phyloP scores from a whole-genome alignment of 2,329 filamentous ascomycete species.

The Zymoseptoria ardabiliae region DNA sequence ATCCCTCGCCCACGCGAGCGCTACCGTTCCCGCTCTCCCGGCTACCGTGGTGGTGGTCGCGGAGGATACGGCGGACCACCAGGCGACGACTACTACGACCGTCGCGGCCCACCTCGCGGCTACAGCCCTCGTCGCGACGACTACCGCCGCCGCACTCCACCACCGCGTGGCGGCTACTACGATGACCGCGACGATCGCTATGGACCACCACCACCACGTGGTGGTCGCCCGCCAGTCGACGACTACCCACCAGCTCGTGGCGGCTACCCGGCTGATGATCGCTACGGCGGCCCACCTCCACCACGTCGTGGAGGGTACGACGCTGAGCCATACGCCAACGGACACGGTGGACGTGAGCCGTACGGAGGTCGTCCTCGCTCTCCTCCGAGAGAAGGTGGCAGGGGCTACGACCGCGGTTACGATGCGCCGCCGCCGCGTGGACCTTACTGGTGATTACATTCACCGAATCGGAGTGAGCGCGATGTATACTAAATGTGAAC shows the following conservation, averaged over 20 bases:
- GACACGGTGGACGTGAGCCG: constrained; percentile 43
- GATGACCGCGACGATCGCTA: constrained; percentile 65
- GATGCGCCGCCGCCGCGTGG: constrained; percentile 16
- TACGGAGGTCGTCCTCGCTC: constrained; percentile 42
- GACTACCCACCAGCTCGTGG: constrained; percentile 54
- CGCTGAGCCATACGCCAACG: constrained; percentile 53
- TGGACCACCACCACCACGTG: constrained; percentile 56
- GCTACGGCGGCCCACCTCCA: constrained; percentile 53
- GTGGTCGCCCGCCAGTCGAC: constrained; percentile 62
- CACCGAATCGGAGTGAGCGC: constrained; percentile 8
- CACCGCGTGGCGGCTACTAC: constrained; percentile 68
- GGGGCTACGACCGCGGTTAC: constrained; percentile 24
- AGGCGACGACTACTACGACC: constrained; percentile 69
- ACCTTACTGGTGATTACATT: constrained; percentile 24
- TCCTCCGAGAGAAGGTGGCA: constrained; percentile 29
- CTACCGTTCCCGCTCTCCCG: constrained; percentile 69
- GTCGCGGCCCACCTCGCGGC: constrained; percentile 70
- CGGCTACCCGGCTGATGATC: constrained; percentile 62
- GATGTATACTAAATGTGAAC: constrained; percentile 15
- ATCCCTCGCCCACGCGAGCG: constrained; percentile 45
- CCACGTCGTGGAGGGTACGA: constrained; percentile 50
- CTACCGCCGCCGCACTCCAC: constrained; percentile 79
- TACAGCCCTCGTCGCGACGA: constrained; percentile 79
- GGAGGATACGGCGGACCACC: constrained; percentile 51
- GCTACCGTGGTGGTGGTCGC: constrained; percentile 59